Base-by-base conservation (phyloP, 768 basidiomycete genomes). In the Rhodotorula taiwanensis region DNA sequence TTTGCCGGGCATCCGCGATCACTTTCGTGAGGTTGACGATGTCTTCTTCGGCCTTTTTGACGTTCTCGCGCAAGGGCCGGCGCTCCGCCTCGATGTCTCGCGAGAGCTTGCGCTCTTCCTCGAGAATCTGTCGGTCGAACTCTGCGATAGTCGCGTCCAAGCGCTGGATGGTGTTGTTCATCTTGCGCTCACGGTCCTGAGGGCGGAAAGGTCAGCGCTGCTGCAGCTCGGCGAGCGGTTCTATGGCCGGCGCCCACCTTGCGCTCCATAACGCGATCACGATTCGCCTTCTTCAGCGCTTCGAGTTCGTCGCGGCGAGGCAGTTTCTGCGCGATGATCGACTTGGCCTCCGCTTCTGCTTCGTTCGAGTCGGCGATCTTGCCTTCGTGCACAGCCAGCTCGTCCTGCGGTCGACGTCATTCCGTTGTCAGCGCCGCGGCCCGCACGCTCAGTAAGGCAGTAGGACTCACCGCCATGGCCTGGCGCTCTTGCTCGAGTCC, bases 61-160 rank as follows among this genome's bases (percentile, higher is more conserved):
- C 53, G 33, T 41, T 36, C 6, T 52, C 64, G 33, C 49, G 52
- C 11, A 65, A 45, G 3, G 62, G 62, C 9, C 50, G 25, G 21
- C 58, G 69, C 50, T 66, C 64, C 16, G 55, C 62, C 44, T 66
- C 56, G 51, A 59, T 28, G 52, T 63, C 50, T 31, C 67, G 62
- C 78, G 83, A 76, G 82, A 79, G 45, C 81, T 73, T 82, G 39
- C 74, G 75, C 14, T 79, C 78, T 73, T 87, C 87, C 33, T 77
- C 78, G 3, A 69, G 76, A 44, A 91, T 84, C 52, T 81, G 78
- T 23, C 74, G 68, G 3, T 82, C 74, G n/a, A 76, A 72, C 0
- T 77, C 75, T 23, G 67, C 64, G 50, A 81, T 80, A 21, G 42
- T 50, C 25, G 14, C 41, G 9, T 28, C 9, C 21, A 59, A 49